Base-by-base conservation (phyloP, 2,329 filamentous ascomycete genomes). In the Cyphellophora europaea region DNA sequence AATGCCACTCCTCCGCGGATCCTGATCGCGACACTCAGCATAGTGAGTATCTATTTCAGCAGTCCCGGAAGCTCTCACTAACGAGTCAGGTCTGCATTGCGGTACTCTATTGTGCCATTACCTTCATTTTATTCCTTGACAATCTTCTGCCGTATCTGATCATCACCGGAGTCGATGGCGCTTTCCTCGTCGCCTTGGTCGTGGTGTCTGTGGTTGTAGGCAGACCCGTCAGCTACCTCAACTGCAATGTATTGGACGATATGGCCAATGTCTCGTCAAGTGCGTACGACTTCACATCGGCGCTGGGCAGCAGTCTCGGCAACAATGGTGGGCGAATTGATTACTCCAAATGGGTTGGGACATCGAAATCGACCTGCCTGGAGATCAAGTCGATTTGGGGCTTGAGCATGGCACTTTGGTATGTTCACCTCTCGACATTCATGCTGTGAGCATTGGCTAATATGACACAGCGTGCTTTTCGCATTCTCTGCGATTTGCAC, bases 361-460 rank as follows among this genome's bases (percentile, higher is more conserved):
- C 70, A 6, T 75, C 66, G 10, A 71, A 67, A 53, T 53, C 71
- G 12, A 82, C 82, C 36, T 95, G 88, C 64, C 77, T 79, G 52
- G 78, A 91, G 65, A 77, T 87, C 57, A 93, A 93, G 69, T 75
- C 82, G 11, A 74, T 91, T 46, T 94, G 87, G 88, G 87, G 86
- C 1, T 61, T 94, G 41, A 74, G 77, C 56, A 88, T 94, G 57
- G 78, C 78, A 4, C 71, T 93, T 32, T 86, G 72, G 72, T 76
- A 53, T 53, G 68, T 65, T 31, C n/a, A n/a, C 19, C 19, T 11
- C n/a, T 28, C 12, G 11, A 11, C 6, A 19, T 11, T n/a, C 15
- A 5, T 27, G 11, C 19, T 19, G 30, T 23, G 6, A 5, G 16
- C 34, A 12, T 14, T 18, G 13, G 11, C 12, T 29, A n/a, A 36